Base-by-base conservation (phyloP, 345 rosid genomes). In the Populus nigra region DNA sequence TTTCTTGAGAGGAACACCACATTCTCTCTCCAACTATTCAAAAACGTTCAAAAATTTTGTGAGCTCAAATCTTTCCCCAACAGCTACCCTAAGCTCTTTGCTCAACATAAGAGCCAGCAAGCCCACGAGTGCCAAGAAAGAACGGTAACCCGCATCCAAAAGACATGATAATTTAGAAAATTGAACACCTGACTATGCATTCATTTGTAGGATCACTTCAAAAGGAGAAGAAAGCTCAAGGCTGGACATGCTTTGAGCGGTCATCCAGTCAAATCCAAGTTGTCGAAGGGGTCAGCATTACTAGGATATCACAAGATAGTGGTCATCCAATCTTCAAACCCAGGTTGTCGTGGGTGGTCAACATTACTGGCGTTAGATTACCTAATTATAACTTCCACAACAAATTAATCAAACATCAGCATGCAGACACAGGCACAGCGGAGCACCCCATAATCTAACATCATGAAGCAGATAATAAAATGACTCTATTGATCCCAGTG, bases 51-150 rank as follows among this genome's bases (percentile, higher is more conserved):
- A 61, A 65, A 77, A 55, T 49, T 59, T 15, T 49, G 29, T 62
- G 49, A 29, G 61, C 71, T 69, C 69, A 61, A 25, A 63, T 0
- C 23, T 59, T 65, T 65, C 68, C 53, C 47, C 38, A 17, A 36
- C 33, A 41, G 35, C 49, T 33, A 29, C 50, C 17, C 45, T 79
- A 78, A 73, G 94, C 88, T 82, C 97, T 90, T 70, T 91, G 93
- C 78, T 96, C 98, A 76, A 96, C 88, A 74, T 93, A 93, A 11
- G 98, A 92, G 31, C 99, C 96, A 45, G 96, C 88, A 78, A 96
- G 91, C 73, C 98, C 98, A 36, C 98, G 93, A 68, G 98, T 93
- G 73, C 93, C 95, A 33, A 5, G 5, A 33, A 65, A 92, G 94
- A 79, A 93, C 92, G 4, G 97, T 86, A 82, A 93, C 91, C 98